These are phyloP conservation scores for Tuber indicum DNA, from an alignment of 495 filamentous ascomycete genomes.

Conservation along the genomic window DNA sequence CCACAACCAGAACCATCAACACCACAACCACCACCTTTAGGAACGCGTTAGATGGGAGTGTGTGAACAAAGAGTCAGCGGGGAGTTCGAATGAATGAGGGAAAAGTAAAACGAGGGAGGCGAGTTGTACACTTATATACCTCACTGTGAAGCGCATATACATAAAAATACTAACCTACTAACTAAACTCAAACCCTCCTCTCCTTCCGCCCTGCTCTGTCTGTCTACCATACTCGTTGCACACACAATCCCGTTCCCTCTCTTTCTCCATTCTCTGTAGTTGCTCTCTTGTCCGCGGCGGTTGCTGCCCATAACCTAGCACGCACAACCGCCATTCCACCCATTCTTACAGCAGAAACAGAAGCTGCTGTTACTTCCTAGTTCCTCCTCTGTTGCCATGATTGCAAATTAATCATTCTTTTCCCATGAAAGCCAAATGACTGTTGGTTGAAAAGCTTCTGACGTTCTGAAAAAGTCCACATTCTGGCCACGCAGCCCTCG, in stretches of 20 bases:
- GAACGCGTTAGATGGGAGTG: neutral
- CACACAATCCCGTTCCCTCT: neutral
- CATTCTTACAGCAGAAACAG: neutral
- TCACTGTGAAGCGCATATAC: neutral
- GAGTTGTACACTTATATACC: neutral
- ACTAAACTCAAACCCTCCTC: neutral
- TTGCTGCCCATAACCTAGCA: neutral
- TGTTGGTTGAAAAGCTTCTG: constrained; percentile 26
- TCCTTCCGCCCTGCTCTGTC: neutral
- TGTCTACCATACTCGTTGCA: neutral
- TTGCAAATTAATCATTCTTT: constrained; percentile 34
- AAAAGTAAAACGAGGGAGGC: neutral
- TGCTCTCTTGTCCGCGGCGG: constrained; percentile 1
- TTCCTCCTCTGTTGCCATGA: constrained; percentile 36
- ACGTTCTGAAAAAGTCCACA: constrained; percentile 33
- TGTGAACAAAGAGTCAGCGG: neutral
- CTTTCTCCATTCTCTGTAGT: neutral
- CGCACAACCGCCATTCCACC: neutral
- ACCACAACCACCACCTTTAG: neutral
- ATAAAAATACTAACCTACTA: constrained; percentile 3
- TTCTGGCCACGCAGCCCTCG: constrained; percentile 33
- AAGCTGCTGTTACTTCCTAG: constrained; percentile 2
- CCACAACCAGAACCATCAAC: neutral
- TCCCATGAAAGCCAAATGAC: constrained; percentile 31
- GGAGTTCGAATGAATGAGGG: neutral